These are phyloP conservation scores for Rhodamnia argentea DNA, from an alignment of 345 rosid species.

Conservation along the genomic window DNA sequence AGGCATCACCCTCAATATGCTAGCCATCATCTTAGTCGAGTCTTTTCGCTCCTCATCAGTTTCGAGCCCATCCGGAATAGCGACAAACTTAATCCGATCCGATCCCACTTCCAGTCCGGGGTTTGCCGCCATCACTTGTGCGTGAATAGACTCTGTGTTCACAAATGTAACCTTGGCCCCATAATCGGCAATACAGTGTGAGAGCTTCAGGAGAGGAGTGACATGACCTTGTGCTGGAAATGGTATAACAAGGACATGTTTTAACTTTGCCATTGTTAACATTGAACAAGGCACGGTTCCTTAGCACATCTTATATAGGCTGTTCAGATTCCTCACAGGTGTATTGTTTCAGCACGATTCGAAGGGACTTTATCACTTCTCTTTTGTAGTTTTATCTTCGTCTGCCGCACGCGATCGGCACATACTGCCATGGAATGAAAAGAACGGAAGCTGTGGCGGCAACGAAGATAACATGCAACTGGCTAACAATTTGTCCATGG, in stretches of 20 bases:
- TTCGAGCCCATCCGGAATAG: constrained; percentile 17
- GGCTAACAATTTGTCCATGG: no score
- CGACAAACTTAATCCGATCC: not conserved
- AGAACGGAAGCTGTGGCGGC: no score
- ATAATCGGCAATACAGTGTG: not conserved
- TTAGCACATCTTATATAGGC: no score
- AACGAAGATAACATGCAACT: no score
- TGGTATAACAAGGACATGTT: not conserved
- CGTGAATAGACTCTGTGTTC: not conserved
- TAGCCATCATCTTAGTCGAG: not conserved
- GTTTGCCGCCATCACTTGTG: not conserved
- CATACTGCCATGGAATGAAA: no score
- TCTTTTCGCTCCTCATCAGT: constrained; percentile 11
- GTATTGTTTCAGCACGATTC: no score
- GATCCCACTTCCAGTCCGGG: not conserved
- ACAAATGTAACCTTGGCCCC: not conserved
- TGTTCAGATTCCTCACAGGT: no score
- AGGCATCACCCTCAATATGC: constrained; percentile 8
- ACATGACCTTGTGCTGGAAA: not conserved
- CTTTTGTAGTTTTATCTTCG: no score
- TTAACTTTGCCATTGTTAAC: not conserved
- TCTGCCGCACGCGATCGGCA: no score
- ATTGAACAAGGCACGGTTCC: no score
- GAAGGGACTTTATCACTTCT: no score
- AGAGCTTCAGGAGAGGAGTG: not conserved